Evolutionary conservation across 2,329 filamentous ascomycete species (phyloP), one percentile per base, ranked within the genome.

Genomic region (Arthroderma sp.): DNA sequence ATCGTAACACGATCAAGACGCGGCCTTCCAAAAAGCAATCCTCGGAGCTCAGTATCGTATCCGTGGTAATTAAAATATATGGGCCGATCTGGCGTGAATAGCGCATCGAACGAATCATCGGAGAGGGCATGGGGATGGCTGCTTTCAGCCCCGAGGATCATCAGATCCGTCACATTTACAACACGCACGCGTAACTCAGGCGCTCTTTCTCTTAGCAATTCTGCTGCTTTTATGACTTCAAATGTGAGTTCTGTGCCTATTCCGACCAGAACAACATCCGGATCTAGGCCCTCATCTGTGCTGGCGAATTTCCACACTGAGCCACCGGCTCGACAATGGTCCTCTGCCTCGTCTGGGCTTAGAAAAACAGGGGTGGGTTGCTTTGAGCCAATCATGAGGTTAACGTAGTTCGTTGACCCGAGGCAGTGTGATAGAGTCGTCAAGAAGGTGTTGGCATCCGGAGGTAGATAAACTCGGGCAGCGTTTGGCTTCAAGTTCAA

Each of bases 31-130:
- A 81, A 82, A 2, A 82, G 58, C 28, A 82, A 55, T 0, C 77
- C 77, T 47, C 75, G 71, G 45, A 83, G 58, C 55, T 82, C 78
- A 1, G 69, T 67, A 4, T 69, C 60, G 52, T 83, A 82, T 7
- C 78, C 78, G 52, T 83, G 79, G 54, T 81, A 83, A 58, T 82
- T 82, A 63, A 83, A 78, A 55, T 76, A 70, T 4, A 81, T 65
- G 0, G 70, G 68, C 27, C 58, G 64, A 50, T 81, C 71, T 0
- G 60, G 46, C 0, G 77, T 80, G 55, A 82, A 81, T 31, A 81
- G 59, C 3, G 69, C 63, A 22, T 67, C 57, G 52, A 81, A 83
- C 0, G 66, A 67, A 1, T 71, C 62, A 3, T 61, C 59, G 0
- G 62, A 67, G 33, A 83, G 61, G 0, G 74, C 67, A 51, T 82